These are phyloP conservation scores for Lactifluus hygrophoroides DNA, from an alignment of 768 basidiomycete species.

Conservation along the genomic window DNA sequence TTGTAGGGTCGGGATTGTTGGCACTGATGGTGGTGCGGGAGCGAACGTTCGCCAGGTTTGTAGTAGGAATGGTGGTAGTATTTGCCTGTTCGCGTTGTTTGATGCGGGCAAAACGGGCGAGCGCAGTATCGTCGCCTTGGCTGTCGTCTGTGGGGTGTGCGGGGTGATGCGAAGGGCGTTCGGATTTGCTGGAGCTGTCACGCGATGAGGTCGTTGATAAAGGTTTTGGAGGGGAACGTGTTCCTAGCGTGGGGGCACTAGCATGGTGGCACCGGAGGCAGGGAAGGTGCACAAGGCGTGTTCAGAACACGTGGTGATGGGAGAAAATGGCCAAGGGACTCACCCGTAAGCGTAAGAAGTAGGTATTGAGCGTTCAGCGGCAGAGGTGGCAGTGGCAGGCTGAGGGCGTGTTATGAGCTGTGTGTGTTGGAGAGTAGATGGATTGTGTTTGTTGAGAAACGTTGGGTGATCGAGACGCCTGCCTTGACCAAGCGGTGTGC, in stretches of 20 bases:
- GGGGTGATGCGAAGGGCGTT: conserved; percentile 35
- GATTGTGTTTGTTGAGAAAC: conserved; percentile 54
- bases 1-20: conserved; percentile 50
- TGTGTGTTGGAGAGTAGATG: conserved; percentile 28
- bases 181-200: conserved; percentile 26
- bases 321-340: conserved; percentile 25
- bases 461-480: conserved; percentile 77
- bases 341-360: conserved; percentile 69
- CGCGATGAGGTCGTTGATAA: conserved; percentile 33
- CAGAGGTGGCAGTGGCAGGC: conserved; percentile 25
- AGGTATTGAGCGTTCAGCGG: conserved; percentile 33
- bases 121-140: conserved; percentile 30
- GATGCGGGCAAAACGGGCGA: conserved; percentile 40
- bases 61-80: conserved; percentile 2
- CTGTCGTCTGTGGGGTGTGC: conserved; percentile 34
- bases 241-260: conserved; percentile 47
- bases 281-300: conserved; percentile 20
- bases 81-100: conserved; percentile 36
- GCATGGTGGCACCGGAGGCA: conserved; percentile 5
- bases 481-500: conserved; percentile 76
- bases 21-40: conserved; percentile 24
- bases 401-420: conserved; percentile 26
- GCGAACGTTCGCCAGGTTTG: conserved; percentile 22
- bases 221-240: conserved; percentile 54
- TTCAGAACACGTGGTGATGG: conserved; percentile 20